Percentiles rank a stretch among this genome's conserved stretches.
Conservation (phyloP, 2,329 filamentous ascomycete species). For the Nemania sp. region DNA sequence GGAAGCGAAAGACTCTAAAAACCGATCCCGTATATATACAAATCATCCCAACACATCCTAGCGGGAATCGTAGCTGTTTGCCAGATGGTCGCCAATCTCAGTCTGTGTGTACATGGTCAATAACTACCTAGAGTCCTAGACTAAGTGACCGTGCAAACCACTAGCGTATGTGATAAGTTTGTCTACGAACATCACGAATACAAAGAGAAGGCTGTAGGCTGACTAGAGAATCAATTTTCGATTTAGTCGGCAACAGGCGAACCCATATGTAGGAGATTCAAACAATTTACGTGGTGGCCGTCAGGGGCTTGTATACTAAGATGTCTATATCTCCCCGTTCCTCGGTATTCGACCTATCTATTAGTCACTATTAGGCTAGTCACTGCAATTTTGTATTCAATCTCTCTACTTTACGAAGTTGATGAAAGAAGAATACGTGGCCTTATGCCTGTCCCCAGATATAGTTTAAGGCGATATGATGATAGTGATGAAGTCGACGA, state of each 20-base stretch:
- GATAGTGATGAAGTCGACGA: too few species aligned
- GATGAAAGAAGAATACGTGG: too few species aligned
- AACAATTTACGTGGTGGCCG: background rate
- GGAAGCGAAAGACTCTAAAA: slow-evolving; percentile 6
- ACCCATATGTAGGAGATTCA: background rate
- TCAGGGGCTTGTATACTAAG: too few species aligned
- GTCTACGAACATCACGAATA: background rate
- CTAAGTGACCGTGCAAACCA: background rate
- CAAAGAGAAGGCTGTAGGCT: background rate
- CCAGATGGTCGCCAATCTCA: background rate
- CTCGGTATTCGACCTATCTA: too few species aligned
- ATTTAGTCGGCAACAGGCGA: background rate
- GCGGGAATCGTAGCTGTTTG: background rate
- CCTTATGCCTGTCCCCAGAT: too few species aligned
- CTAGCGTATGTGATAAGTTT: background rate
- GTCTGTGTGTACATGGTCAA: background rate
- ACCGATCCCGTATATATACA: slow-evolving; percentile 10
- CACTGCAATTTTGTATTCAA: too few species aligned
- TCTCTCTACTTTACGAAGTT: too few species aligned
- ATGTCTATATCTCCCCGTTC: too few species aligned
- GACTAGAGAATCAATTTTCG: background rate
- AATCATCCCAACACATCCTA: slow-evolving; percentile 2
- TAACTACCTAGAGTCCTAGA: too few species aligned
- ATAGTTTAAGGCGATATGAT: too few species aligned
- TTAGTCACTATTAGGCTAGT: too few species aligned